Evolutionary conservation across 2,329 filamentous ascomycete genomes (phyloP), one percentile per base, ranked within the genome.

Genomic region (Trichoderma oligosporum): DNA sequence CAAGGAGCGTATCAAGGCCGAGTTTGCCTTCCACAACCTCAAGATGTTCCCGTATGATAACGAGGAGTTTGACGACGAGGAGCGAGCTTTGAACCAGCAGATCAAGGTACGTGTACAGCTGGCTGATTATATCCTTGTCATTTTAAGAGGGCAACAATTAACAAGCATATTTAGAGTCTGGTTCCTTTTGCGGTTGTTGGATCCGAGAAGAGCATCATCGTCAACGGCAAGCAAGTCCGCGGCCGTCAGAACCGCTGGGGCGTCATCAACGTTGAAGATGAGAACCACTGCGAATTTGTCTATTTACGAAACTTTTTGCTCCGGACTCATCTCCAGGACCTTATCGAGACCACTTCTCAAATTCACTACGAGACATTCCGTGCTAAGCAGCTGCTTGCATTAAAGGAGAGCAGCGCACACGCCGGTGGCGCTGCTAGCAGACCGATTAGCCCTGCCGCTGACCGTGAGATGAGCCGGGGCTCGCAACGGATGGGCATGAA

Each of bases 1-100:
- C 86, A 99, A 99, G 85, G 91, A 97, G 80, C 85, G 88, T 74
- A 99, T 99, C 82, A 97, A 96, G 88, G 94, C 97, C 82, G 94
- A 99, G 76, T 99, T 99, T 74, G 81, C 89, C 59, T 99, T 99
- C 88, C 94, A 99, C 85, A 97, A 97, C 82, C 85, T 99, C 71
- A 93, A 96, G 83, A 99, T 99, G 94, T 99, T 96, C 82, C 94
- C 94, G 60, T 99, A 99, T 75, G 94, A 99, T 76, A 97, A 97
- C 73, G 94, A 99, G 69, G 94, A 99, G 82, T 88, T 97, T 67
- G 94, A 99, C 71, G 89, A 94, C 63, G 94, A 99, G 81, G 94
- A 99, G 80, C 88, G 91, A 68, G 86, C 87, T 61, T 81, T 96
- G 77, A 97, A 97, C 79, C 86, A 85, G 59, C 89, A 96, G 73